phyloP scores from a whole-genome alignment of 1,284 basidiomycete species.

The Melampsora americana region DNA sequence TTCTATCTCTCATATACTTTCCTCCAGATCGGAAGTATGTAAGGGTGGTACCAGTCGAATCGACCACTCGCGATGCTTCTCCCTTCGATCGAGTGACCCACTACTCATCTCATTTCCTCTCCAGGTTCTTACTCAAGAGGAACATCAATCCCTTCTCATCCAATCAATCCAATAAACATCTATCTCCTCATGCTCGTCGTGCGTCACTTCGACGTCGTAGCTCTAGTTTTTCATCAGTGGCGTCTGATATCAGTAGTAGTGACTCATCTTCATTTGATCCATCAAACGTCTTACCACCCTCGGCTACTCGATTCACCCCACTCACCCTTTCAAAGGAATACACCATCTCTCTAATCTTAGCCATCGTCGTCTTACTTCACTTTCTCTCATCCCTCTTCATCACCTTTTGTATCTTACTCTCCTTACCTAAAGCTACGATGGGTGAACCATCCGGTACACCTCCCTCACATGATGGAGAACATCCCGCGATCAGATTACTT shows the following conservation, averaged over 20 bases:
- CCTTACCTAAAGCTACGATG: constrained; percentile 49
- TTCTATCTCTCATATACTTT: constrained; percentile 85
- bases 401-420: constrained; percentile 46
- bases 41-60: constrained; percentile 35
- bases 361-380: constrained; percentile 62
- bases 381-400: constrained; percentile 50
- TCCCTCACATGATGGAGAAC: constrained; percentile 56
- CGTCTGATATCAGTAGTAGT: constrained; percentile 13
- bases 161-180: neutral
- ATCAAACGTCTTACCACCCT: constrained; percentile 39
- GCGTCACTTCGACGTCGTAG: neutral
- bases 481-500: constrained; percentile 58
- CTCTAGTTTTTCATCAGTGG: neutral
- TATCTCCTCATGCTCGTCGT: neutral
- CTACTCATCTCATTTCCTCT: constrained; percentile 41
- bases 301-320: constrained; percentile 37
- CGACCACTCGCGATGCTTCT: neutral
- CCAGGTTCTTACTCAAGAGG: constrained; percentile 27
- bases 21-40: constrained; percentile 36
- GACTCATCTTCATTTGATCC: constrained; percentile 42
- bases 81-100: constrained; percentile 26
- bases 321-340: constrained; percentile 46
- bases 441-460: constrained; percentile 52
- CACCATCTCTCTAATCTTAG: constrained; percentile 61
- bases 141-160: constrained; percentile 23